A percentile compares a stretch with the other conserved stretches of the same genome.
Evolutionary conservation across 176 grass and related monocot genomes (phyloP).

Genomic region (Carex scoparia): DNA sequence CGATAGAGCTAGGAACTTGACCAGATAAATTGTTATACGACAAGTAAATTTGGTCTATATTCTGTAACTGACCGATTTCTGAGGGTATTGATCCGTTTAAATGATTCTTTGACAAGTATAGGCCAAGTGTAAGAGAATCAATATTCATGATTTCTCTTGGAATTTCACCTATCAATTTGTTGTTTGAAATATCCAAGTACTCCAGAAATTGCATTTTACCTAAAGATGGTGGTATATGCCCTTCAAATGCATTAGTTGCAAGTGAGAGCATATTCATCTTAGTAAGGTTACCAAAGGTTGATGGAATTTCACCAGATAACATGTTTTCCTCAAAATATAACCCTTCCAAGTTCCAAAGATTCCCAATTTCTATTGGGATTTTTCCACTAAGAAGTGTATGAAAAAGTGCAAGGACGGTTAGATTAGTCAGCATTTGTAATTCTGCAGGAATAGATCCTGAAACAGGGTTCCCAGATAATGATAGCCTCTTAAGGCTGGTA

Average conservation of each 20-base stretch:
- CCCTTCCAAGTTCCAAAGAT: not conserved
- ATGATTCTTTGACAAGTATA: constrained; percentile 36
- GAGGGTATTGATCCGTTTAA: constrained; percentile 32
- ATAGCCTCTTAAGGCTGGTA: not conserved
- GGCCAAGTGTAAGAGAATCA: constrained; percentile 9
- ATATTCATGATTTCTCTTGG: constrained; percentile 36
- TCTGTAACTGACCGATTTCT: constrained; percentile 25
- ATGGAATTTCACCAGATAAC: constrained; percentile 20
- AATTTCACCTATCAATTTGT: constrained; percentile 36
- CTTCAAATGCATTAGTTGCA: constrained; percentile 6
- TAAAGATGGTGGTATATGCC: constrained; percentile 15
- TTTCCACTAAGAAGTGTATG: constrained; percentile 1
- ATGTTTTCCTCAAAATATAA: not conserved
- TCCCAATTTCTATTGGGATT: constrained; percentile 14
- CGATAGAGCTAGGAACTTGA: constrained; percentile 36
- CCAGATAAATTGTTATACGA: constrained; percentile 41
- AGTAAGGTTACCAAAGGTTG: constrained; percentile 21
- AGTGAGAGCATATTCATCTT: not conserved
- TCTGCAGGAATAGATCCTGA: constrained; percentile 20
- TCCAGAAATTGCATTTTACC: constrained; percentile 21
- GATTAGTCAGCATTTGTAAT: constrained; percentile 11
- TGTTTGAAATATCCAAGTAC: constrained; percentile 16
- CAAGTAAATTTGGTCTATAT: constrained; percentile 14
- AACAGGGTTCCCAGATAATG: constrained; percentile 4
- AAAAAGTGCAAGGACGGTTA: not conserved